Conservation (phyloP, 2,329 filamentous ascomycete genomes). For the Cladosporium cucumerinum region DNA sequence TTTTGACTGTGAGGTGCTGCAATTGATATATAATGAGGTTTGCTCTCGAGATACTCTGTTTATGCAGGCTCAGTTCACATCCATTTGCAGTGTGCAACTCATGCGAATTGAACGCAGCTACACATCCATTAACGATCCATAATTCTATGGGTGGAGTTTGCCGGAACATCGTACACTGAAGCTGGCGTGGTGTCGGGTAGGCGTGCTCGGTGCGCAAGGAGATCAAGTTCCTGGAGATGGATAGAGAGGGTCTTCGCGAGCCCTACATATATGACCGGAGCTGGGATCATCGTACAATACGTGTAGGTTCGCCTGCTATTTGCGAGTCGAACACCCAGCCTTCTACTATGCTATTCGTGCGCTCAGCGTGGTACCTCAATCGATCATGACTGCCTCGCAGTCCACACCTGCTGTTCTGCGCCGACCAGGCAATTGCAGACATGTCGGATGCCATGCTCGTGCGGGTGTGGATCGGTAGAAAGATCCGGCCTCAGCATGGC, state of each 20-base stretch:
- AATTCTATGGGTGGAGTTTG: background rate
- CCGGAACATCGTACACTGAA: background rate
- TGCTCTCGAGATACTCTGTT: background rate
- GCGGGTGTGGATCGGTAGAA: background rate
- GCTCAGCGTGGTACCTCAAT: background rate
- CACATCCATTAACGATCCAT: background rate
- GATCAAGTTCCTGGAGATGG: background rate
- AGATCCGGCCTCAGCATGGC: background rate
- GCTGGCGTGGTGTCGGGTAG: background rate
- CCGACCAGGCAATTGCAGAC: background rate
- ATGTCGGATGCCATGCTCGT: background rate
- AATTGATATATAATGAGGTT: background rate
- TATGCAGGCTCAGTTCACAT: background rate
- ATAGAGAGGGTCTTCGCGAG: background rate
- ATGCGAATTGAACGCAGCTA: background rate
- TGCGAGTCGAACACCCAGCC: background rate
- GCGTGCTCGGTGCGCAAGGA: background rate
- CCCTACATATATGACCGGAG: background rate
- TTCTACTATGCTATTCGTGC: background rate
- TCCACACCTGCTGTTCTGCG: background rate
- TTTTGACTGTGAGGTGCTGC: background rate
- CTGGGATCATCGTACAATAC: background rate
- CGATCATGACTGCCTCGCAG: background rate
- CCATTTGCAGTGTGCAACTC: background rate
- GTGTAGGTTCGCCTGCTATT: background rate